Evolutionary conservation across 2,329 filamentous ascomycete genomes (phyloP), one percentile per base, ranked within the genome.

Genomic region (Ophiognomonia clavigignenti-juglandacearum): DNA sequence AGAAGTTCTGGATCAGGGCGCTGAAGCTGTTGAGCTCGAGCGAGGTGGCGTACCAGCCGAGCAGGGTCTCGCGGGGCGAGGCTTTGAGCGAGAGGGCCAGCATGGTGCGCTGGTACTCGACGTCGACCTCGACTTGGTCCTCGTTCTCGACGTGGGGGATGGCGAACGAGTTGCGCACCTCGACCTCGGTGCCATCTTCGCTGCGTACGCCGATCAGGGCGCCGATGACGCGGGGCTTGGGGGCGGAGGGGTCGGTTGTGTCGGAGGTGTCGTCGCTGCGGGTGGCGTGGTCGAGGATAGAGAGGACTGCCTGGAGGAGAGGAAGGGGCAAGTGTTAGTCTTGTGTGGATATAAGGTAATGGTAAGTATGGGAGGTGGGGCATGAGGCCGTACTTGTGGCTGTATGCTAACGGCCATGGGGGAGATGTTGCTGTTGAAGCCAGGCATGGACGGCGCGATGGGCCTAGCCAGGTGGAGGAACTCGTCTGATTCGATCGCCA

Each of bases 61-160:
- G 86, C 50, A 98, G 81, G 45, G 90, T 83, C 71, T 98, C 93
- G 70, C 90, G 88, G 42, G 93, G 93, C 68, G 90, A 87, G 48
- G 91, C 92, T 72, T 92, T 92, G 58, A 97, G 83, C 67, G 96
- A 92, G 59, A 98, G 77, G 51, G 88, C 86, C 49, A 97, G 84
- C 93, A 98, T 98, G 70, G 92, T 91, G 81, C 97, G 97, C 74
- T 98, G 93, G 72, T 97, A 98, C 72, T 98, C 93, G 79, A 98
- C 95, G 67, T 98, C 93, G 55, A 98, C 93, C 72, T 98, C 93
- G 61, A 98, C 93, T 72, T 98, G 93, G 71, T 98, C 93, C 66
- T 91, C 87, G 59, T 92, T 96, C 74, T 98, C 93, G 58, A 92
- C 97, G 75, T 98, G 93, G 57, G 92, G 91, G 63, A 98, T 95